Conservation (phyloP, 2,329 filamentous ascomycete species). For the Exophiala viscosa region DNA sequence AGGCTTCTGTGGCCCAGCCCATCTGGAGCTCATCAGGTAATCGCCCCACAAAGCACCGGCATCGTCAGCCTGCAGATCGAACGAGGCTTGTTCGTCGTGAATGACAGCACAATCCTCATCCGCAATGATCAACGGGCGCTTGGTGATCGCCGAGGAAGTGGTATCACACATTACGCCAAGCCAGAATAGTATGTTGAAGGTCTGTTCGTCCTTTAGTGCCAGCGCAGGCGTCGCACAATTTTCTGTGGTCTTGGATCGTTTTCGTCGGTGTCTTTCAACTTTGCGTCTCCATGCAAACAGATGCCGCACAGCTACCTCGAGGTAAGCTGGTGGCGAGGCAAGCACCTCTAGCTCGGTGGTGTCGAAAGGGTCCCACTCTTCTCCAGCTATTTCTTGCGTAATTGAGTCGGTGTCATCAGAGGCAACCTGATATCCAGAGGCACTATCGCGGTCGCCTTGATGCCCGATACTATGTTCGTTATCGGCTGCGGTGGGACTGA, state of each 20-base stretch:
- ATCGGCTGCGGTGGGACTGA: neutral
- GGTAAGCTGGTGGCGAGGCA: constrained; percentile 16
- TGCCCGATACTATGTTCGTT: neutral
- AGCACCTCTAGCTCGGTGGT: constrained; percentile 12
- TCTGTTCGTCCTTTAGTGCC: constrained; percentile 39
- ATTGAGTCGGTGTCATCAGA: neutral
- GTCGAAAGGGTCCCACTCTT: constrained; percentile 19
- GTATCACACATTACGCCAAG: constrained; percentile 60
- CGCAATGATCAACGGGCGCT: constrained; percentile 44
- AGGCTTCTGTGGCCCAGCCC: constrained; percentile 26
- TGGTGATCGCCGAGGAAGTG: constrained; percentile 53
- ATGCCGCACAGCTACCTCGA: constrained; percentile 23
- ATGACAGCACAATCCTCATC: constrained; percentile 46
- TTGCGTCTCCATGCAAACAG: constrained; percentile 19
- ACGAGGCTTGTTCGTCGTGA: neutral
- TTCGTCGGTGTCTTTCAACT: constrained; percentile 13
- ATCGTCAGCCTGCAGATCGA: constrained; percentile 1
- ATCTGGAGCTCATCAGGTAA: constrained; percentile 20
- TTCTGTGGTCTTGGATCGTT: constrained; percentile 1
- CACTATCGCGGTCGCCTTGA: neutral
- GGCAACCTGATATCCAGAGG: neutral
- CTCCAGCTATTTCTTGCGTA: neutral
- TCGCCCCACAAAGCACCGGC: constrained; percentile 38
- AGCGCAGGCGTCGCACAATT: constrained; percentile 1
- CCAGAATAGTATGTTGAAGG: constrained; percentile 57